Conservation (phyloP, 169 alveolate species). For the Cryptosporidium sp. region DNA sequence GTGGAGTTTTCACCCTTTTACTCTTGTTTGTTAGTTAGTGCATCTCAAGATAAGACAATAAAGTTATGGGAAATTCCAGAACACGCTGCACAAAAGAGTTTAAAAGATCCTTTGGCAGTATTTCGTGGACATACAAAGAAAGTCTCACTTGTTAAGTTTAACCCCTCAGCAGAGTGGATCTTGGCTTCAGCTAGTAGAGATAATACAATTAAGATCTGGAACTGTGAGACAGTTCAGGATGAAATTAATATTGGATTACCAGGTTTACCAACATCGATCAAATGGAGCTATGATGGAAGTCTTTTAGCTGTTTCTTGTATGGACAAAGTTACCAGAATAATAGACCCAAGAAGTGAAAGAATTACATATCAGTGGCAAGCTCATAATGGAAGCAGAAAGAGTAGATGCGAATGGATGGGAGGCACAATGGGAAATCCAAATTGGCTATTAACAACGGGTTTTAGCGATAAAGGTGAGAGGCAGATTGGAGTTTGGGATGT, state of each 20-base stretch:
- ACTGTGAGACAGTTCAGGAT: conserved; percentile 81
- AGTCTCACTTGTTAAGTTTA: conserved; percentile 84
- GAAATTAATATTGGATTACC: conserved; percentile 71
- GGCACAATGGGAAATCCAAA: conserved; percentile 74
- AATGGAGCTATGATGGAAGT: conserved; percentile 73
- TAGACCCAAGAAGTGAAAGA: conserved; percentile 73
- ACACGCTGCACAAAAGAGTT: conserved; percentile 73
- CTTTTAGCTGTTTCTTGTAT: conserved; percentile 61
- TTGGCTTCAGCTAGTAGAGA: conserved; percentile 90
- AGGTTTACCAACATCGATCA: conserved; percentile 57
- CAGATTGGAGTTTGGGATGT: conserved; percentile 75
- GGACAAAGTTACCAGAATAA: conserved; percentile 69
- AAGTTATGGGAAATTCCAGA: conserved; percentile 84
- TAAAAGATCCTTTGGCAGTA: conserved; percentile 66
- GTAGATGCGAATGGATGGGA: conserved; percentile 76
- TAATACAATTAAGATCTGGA: conserved; percentile 91
- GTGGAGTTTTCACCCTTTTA: conserved; percentile 73
- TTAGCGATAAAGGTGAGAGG: conserved; percentile 70
- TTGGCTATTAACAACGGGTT: conserved; percentile 70
- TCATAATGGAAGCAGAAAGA: conserved; percentile 57
- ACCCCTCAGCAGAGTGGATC: conserved; percentile 82
- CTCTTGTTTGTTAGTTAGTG: conserved; percentile 82
- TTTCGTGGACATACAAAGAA: conserved; percentile 84
- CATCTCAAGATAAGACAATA: conserved; percentile 88
- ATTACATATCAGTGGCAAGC: conserved; percentile 71